A percentile compares a stretch with the other conserved stretches of the same genome.
phyloP scores from a whole-genome alignment of 1,284 basidiomycete species.

The Athelia psychrophila region DNA sequence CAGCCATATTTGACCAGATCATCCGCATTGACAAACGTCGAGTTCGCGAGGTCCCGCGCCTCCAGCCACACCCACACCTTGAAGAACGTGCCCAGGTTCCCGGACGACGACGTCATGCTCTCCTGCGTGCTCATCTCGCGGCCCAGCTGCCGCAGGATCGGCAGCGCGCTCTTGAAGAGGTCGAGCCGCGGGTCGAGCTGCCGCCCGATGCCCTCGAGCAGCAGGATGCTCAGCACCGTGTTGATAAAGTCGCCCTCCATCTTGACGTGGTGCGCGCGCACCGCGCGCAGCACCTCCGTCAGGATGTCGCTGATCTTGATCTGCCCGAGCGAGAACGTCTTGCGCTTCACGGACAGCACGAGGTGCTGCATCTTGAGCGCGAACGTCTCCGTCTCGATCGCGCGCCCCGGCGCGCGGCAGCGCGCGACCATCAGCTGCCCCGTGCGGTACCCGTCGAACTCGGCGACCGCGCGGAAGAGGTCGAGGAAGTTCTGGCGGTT shows the following conservation, averaged over 20 bases:
- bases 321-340: slow-evolving; percentile 94
- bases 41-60: slow-evolving; percentile 80
- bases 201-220: slow-evolving; percentile 95
- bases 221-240: slow-evolving; percentile 91
- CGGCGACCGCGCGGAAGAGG: slow-evolving; percentile 92
- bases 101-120: slow-evolving; percentile 59
- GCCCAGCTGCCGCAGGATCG: slow-evolving; percentile 87
- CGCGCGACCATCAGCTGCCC: slow-evolving; percentile 97
- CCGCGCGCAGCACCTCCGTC: slow-evolving; percentile 84
- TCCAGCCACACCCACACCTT: slow-evolving; percentile 95
- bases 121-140: slow-evolving; percentile 84
- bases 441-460: slow-evolving; percentile 94
- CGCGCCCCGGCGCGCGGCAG: slow-evolving; percentile 90
- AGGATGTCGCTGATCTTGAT: slow-evolving; percentile 96
- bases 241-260: slow-evolving; percentile 99
- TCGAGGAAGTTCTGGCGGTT: slow-evolving; percentile 96
- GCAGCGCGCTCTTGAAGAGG: slow-evolving; percentile 89
- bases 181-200: slow-evolving; percentile 93
- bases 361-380: slow-evolving; percentile 97
- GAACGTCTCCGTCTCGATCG: slow-evolving; percentile 91
- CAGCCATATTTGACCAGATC: slow-evolving; percentile 77
- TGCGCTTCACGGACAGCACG: slow-evolving; percentile 89
- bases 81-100: slow-evolving; percentile 78
- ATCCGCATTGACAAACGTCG: slow-evolving; percentile 75
- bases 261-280: slow-evolving; percentile 94